Evolutionary conservation across 208 protist genomes (phyloP).

Genomic region (Wallacemonas sp.): DNA sequence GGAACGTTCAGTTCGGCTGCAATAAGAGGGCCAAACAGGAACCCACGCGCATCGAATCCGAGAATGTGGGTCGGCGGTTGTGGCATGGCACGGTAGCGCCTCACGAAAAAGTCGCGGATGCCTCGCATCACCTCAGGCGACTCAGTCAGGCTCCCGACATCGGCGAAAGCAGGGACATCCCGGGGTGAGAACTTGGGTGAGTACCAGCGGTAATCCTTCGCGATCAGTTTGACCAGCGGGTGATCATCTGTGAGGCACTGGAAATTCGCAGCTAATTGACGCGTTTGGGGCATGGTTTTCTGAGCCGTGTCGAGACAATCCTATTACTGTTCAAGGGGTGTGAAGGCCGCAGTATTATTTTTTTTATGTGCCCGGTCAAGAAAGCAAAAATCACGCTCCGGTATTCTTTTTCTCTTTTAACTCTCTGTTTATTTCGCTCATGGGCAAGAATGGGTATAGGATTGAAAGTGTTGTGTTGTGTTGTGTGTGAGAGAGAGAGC

Average conservation of each 20-base stretch:
- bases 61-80: constrained; percentile 77
- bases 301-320: no score
- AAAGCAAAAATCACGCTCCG: no score
- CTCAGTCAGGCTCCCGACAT: constrained; percentile 88
- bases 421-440: no score
- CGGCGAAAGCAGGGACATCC: constrained; percentile 86
- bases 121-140: constrained; percentile 66
- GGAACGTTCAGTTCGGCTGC: constrained; percentile 85
- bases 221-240: constrained; percentile 45
- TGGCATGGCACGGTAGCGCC: constrained; percentile 65
- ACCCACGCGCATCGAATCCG: constrained; percentile 91
- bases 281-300: background rate
- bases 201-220: constrained; percentile 86
- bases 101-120: constrained; percentile 84
- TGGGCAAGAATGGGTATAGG: no score
- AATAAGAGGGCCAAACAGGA: constrained; percentile 88
- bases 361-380: no score
- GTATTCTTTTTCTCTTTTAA: no score
- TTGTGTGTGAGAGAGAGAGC: no score
- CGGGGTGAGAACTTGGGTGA: constrained; percentile 85
- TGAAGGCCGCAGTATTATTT: no score
- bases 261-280: constrained; percentile 39
- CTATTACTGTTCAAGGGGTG: no score
- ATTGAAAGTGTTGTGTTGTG: no score
- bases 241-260: constrained; percentile 49